Evolutionary conservation across 2,329 filamentous ascomycete genomes (phyloP).

Genomic region (Colletotrichum sp.): DNA sequence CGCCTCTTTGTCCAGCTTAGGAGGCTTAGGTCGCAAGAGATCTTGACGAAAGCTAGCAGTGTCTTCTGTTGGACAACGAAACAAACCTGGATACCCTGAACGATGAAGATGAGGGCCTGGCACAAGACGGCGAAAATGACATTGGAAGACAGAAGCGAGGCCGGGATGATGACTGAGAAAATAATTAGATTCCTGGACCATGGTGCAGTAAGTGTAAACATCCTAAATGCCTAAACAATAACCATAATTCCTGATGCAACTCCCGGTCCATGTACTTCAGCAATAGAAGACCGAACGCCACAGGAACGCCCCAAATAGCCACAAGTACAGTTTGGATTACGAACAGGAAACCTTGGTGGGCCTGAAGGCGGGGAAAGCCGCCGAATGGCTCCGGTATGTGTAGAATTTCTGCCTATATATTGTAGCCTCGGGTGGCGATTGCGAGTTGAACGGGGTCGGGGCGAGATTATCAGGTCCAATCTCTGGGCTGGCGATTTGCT

Average conservation of each 20-base stretch:
- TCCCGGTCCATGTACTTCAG: neutral
- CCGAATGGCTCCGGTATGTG: neutral
- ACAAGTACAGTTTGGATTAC: neutral
- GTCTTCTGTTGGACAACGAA: too few species aligned
- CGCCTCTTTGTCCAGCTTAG: too few species aligned
- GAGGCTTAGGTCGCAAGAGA: too few species aligned
- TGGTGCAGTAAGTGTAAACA: too few species aligned
- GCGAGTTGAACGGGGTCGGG: neutral
- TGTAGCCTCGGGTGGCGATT: neutral
- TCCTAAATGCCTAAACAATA: neutral
- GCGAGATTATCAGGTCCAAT: neutral
- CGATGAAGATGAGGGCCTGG: too few species aligned
- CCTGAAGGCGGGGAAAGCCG: neutral
- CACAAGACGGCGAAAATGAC: too few species aligned
- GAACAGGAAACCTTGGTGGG: neutral
- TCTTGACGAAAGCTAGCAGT: too few species aligned
- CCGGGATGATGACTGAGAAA: too few species aligned
- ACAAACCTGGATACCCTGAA: too few species aligned
- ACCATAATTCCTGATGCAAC: neutral
- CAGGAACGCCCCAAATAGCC: neutral
- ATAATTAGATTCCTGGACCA: too few species aligned
- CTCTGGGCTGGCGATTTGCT: too few species aligned
- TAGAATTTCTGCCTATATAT: neutral
- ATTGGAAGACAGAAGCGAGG: too few species aligned
- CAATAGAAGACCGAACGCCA: neutral